Evolutionary conservation across 345 rosid species (phyloP), one percentile per base, ranked within the genome.

Genomic region (Eucalyptus microcorys): DNA sequence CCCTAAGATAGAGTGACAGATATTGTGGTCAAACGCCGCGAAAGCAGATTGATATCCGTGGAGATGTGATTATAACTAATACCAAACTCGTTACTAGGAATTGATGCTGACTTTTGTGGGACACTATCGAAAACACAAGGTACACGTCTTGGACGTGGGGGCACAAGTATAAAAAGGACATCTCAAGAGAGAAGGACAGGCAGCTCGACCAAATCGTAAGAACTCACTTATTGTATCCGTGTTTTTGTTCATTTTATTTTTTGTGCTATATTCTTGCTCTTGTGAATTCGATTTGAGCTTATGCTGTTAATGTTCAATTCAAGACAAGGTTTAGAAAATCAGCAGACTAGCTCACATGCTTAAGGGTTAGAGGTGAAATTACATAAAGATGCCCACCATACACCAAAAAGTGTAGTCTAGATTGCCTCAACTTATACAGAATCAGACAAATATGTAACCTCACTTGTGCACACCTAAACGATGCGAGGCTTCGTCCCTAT

Each of bases 21-120:
- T 19, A 17, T 37, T 4, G 0, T 5, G 26, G 10, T 5, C 27
- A 0, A 12, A 21, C 14, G 5, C 83, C 2, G 45, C 27, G 0
- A 1, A 21, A 37, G 27, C 3, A 19, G 26, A 37, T 71, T 19
- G 83, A 14, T 47, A 37, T 71, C 7, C 45, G 4, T 71, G 45
- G 45, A 34, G 15, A 71, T 37, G 45, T 5, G 47, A 71, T 3
- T 21, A 5, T 4, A 3, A 10, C 24, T 5, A 5, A 37, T 21
- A 37, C 27, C 83, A 37, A 71, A 37, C 27, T 19, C 0, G 5
- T 32, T 37, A 11, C 83, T 76, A 21, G 27, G 21, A 76, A 76
- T 76, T 0, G 27, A 37, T 76, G 83, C 45, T 3, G 7, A 40
- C 83, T 13, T 10, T 15, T 21, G 27, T 6, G 45, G 27, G 8